Conservation (phyloP, 306 rosid genomes). For the Casuarina equisetifolia region DNA sequence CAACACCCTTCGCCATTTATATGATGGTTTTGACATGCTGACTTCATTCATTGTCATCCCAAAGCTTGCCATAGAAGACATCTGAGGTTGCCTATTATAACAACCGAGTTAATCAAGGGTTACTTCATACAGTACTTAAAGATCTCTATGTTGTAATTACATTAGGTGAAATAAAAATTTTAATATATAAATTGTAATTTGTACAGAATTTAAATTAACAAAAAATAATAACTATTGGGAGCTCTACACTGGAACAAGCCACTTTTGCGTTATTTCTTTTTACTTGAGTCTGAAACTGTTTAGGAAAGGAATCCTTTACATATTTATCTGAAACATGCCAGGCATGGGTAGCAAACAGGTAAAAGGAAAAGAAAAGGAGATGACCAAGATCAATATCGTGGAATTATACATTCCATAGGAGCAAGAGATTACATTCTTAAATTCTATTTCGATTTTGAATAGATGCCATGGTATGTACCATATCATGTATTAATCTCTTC, state of each 20-base stretch:
- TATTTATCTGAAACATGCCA: not conserved
- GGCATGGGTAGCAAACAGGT: not conserved
- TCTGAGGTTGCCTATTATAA: conserved; percentile 45
- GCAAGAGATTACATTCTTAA: not conserved
- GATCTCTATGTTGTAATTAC: not conserved
- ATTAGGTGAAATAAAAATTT: not conserved
- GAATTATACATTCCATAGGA: not conserved
- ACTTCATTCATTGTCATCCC: conserved; percentile 58
- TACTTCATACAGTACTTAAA: not conserved
- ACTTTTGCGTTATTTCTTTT: not conserved
- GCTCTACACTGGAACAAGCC: not conserved
- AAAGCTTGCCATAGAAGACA: conserved; percentile 52
- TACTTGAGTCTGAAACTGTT: not conserved
- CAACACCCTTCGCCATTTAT: conserved; percentile 87
- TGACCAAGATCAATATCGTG: not conserved
- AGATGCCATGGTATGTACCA: not conserved
- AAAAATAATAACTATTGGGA: not conserved
- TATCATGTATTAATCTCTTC: not conserved
- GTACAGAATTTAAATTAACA: no score
- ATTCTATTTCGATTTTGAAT: not conserved
- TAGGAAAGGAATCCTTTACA: not conserved
- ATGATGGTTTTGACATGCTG: conserved; percentile 42
- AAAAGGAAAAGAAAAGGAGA: not conserved
- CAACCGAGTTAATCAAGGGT: not conserved
- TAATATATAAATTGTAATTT: no score